Base-by-base conservation (phyloP, 2,329 filamentous ascomycete genomes). In the Scopulariopsis brevicaulis region DNA sequence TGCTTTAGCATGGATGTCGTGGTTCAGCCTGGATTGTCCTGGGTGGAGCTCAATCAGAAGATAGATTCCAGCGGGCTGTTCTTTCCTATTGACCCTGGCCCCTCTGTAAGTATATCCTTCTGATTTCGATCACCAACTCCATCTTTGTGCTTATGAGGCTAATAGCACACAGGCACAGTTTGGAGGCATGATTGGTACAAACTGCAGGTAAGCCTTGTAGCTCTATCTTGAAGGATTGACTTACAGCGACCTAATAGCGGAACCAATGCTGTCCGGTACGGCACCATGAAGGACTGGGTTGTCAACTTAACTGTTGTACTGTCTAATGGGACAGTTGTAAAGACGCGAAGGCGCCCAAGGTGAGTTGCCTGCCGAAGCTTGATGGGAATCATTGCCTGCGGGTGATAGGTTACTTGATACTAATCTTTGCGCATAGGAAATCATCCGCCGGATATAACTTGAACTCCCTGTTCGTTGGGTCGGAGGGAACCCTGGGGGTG, bases 11-110 rank as follows among this genome's bases (percentile, higher is more conserved):
- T 96, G 88, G 92, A 96, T 65, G 79, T 96, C 55, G 88, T 96
- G 5, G 90, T 96, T 2, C 92, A 96, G 69, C 92, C 92, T 3
- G 89, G 88, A 7, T 85, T 96, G 10, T 86, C 87, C n/a, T 96
- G 91, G 91, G 91, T 95, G 80, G 84, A 88, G 56, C 74, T 96
- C 59, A 96, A 96, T 65, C 83, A 87, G 63, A 73, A 82, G 64
- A 68, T 85, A 54, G 78, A 86, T 70, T 78, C 82, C 43, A 85
- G 82, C 4, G 89, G 89, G 0, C 80, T 96, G 1, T 96, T 96
- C 74, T 95, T 96, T 67, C 92, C 92, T 1, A 85, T 96, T 14
- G 92, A 96, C 66, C 92, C 92, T 14, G 89, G 89, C 68, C 63
- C 62, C 74, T 68, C n/a, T 28, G 28, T 14, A 18, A 20, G 15